phyloP scores from a whole-genome alignment of 164 flowering plant genomes.

The Euptelea pleiosperma region DNA sequence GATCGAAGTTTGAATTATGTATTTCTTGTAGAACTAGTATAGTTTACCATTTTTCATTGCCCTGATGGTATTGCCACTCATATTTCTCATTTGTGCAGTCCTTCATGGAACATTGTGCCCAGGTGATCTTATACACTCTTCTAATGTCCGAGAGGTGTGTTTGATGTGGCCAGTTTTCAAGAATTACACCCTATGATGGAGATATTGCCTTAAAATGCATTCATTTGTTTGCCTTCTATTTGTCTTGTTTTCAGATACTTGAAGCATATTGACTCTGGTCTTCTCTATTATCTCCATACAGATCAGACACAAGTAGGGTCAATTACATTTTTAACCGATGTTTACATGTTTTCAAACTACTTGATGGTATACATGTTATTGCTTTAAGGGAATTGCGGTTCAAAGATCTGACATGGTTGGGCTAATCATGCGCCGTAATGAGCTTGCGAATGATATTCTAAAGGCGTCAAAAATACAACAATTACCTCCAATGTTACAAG shows the following conservation, averaged over 20 bases:
- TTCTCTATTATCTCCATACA: conserved; percentile 88
- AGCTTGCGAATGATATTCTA: conserved; percentile 75
- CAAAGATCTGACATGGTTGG: conserved; percentile 86
- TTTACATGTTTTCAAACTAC: conserved; percentile 2
- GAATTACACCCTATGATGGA: not conserved
- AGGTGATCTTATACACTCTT: conserved; percentile 88
- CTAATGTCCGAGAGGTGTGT: conserved; percentile 94
- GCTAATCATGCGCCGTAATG: conserved; percentile 96
- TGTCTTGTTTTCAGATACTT: conserved; percentile 52
- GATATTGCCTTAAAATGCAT: not conserved
- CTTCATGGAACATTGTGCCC: conserved; percentile 86
- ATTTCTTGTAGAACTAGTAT: not conserved
- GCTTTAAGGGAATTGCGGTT: conserved; percentile 62
- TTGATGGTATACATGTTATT: conserved; percentile 11
- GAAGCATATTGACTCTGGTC: conserved; percentile 67
- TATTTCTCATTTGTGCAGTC: conserved; percentile 48
- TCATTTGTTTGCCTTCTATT: conserved; percentile 9
- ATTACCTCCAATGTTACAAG: conserved; percentile 84
- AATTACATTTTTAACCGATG: conserved; percentile 1
- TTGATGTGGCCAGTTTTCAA: not conserved
- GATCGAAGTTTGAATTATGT: not conserved
- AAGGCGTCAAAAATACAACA: conserved; percentile 70
- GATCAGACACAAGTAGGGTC: conserved; percentile 77
- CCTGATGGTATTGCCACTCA: conserved; percentile 9
- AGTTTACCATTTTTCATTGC: not conserved